Conservation (phyloP, 768 basidiomycete genomes). For the Hypsizygus marmoreus region DNA sequence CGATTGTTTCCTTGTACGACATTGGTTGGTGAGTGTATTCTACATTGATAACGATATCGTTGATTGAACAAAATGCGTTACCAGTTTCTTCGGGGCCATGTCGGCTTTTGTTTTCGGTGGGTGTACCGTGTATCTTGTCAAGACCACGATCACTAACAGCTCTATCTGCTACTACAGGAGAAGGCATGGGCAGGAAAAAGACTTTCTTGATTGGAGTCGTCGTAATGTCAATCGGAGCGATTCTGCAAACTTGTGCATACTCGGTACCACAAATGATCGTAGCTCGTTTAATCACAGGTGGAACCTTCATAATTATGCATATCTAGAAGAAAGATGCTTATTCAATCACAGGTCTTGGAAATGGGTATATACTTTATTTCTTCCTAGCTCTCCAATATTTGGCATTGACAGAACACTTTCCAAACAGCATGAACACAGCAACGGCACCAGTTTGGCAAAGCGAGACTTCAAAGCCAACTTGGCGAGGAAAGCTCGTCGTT, state of each 20-base stretch:
- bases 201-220: constrained; percentile 50
- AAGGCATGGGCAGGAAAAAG: constrained; percentile 45
- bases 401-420: not conserved
- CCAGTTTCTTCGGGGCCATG: constrained; percentile 49
- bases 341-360: constrained; percentile 38
- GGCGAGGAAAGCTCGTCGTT: constrained; percentile 50
- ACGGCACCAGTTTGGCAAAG: constrained; percentile 56
- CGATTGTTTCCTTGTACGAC: constrained; percentile 53
- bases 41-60: not conserved
- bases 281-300: constrained; percentile 48
- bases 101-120: constrained; percentile 42
- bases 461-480: constrained; percentile 49
- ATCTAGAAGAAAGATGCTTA: not conserved
- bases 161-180: constrained; percentile 31
- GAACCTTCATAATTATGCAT: constrained; percentile 1
- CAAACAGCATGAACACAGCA: constrained; percentile 44
- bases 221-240: constrained; percentile 55
- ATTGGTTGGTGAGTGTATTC: constrained; percentile 43
- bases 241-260: constrained; percentile 49
- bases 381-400: not conserved
- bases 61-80: not conserved
- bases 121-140: not conserved
- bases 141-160: not conserved
- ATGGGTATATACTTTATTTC: constrained; percentile 33
- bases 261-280: constrained; percentile 51